Percentiles rank a stretch among this genome's conserved stretches.
These are phyloP conservation scores for Taphrina wiesneri DNA, from an alignment of 1,139 yeast species.

Conservation along the genomic window DNA sequence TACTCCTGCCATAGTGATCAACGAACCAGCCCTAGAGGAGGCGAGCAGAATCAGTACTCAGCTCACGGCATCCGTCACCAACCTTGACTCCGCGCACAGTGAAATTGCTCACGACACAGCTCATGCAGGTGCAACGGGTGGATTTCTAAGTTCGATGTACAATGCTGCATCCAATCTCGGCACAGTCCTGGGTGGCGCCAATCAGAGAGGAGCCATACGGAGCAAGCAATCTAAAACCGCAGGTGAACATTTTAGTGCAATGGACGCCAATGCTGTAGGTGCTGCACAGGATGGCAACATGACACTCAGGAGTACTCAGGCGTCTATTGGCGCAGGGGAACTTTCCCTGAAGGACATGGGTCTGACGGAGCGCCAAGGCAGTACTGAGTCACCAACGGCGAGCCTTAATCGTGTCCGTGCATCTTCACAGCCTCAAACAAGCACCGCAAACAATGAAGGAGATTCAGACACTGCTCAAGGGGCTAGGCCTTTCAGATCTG, in stretches of 20 bases:
- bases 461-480: background rate
- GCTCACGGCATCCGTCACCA: background rate
- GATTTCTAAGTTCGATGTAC: constrained; percentile 2
- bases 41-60: background rate
- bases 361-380: background rate
- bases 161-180: constrained; percentile 18
- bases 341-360: constrained; percentile 17
- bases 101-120: background rate
- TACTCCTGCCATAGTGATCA: background rate
- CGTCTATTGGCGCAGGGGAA: background rate
- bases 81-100: background rate
- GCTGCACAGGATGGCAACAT: background rate
- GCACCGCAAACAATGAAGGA: background rate
- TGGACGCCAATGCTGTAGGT: background rate
- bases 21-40: background rate
- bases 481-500: constrained; percentile 8
- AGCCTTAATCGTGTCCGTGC: background rate
- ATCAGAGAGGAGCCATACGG: background rate
- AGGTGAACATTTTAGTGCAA: background rate
- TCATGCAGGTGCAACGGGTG: constrained; percentile 7
- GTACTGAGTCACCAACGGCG: background rate
- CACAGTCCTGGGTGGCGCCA: constrained; percentile 6
- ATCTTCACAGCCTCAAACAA: background rate
- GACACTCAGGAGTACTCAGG: background rate
- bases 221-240: background rate